Percentiles rank a stretch among this genome's conserved stretches.
phyloP scores from a whole-genome alignment of 345 rosid genomes.

The Reutealis trisperma region DNA sequence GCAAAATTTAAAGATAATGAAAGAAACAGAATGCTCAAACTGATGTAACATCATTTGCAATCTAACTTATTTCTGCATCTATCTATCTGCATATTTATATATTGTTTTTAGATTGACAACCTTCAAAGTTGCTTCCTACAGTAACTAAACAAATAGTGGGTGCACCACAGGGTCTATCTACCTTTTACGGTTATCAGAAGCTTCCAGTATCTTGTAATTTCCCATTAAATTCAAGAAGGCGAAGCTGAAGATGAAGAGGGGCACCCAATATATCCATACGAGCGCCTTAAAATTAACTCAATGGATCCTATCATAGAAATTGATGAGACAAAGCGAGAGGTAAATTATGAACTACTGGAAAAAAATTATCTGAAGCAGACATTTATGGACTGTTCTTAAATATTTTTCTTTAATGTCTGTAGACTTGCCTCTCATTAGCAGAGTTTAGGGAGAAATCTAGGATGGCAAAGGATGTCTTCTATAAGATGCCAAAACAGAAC shows the following conservation, averaged over 20 bases:
- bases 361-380: not conserved
- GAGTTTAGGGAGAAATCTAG: slow-evolving; percentile 93
- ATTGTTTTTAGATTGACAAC: not conserved
- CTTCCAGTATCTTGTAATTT: not conserved
- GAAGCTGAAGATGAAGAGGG: slow-evolving; percentile 97
- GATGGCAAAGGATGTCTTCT: slow-evolving; percentile 76
- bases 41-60: not conserved
- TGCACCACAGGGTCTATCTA: not conserved
- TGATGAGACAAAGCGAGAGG: slow-evolving; percentile 97
- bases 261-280: slow-evolving; percentile 70
- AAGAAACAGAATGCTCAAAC: not conserved
- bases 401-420: slow-evolving; percentile 22
- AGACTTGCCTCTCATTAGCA: slow-evolving; percentile 71
- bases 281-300: slow-evolving; percentile 70
- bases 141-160: too few species aligned
- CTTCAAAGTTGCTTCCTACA: not conserved
- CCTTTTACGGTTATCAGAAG: not conserved
- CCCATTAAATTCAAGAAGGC: slow-evolving; percentile 33
- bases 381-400: slow-evolving; percentile 4
- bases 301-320: slow-evolving; percentile 72
- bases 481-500: slow-evolving; percentile 92
- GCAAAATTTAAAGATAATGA: not conserved
- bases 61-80: not conserved
- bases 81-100: not conserved
- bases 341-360: slow-evolving; percentile 25